A percentile compares a stretch with the other conserved stretches of the same genome.
These are phyloP conservation scores for Camillea tinctor DNA, from an alignment of 2,329 filamentous ascomycete genomes.

Conservation along the genomic window DNA sequence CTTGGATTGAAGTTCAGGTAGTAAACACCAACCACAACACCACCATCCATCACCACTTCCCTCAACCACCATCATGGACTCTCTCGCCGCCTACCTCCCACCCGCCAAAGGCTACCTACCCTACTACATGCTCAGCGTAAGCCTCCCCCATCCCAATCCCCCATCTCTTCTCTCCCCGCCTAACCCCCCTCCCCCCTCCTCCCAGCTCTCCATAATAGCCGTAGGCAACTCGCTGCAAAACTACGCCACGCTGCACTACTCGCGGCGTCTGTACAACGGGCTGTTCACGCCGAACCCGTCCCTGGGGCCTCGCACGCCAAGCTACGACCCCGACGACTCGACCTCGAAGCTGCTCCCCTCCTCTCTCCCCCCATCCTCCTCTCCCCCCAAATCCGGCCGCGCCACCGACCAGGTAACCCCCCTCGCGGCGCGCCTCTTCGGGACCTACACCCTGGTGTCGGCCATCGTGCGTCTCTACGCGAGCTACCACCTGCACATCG, in stretches of 20 bases:
- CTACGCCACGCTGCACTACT: conserved; percentile 77
- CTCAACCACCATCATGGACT: conserved; percentile 41
- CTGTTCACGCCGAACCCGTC: conserved; percentile 52
- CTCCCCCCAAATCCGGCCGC: conserved; percentile 43
- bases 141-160: conserved; percentile 23
- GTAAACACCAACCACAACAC: no score
- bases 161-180: background rate
- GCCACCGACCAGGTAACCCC: conserved; percentile 64
- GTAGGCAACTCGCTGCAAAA: conserved; percentile 83
- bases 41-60: no score
- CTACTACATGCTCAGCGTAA: conserved; percentile 58
- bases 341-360: conserved; percentile 50
- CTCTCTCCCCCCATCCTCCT: conserved; percentile 37
- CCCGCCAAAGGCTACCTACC: conserved; percentile 53
- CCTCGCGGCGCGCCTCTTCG: conserved; percentile 77
- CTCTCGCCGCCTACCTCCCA: conserved; percentile 43
- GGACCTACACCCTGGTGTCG: conserved; percentile 82
- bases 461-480: conserved; percentile 78
- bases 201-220: conserved; percentile 76
- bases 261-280: conserved; percentile 81
- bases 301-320: conserved; percentile 40
- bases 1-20: no score
- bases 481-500: conserved; percentile 75
- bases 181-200: background rate
- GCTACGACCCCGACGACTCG: conserved; percentile 52